Percentiles rank a stretch among this genome's conserved stretches.
Conservation (phyloP, 768 basidiomycete species). For the Tricholoma hemisulphureum region DNA sequence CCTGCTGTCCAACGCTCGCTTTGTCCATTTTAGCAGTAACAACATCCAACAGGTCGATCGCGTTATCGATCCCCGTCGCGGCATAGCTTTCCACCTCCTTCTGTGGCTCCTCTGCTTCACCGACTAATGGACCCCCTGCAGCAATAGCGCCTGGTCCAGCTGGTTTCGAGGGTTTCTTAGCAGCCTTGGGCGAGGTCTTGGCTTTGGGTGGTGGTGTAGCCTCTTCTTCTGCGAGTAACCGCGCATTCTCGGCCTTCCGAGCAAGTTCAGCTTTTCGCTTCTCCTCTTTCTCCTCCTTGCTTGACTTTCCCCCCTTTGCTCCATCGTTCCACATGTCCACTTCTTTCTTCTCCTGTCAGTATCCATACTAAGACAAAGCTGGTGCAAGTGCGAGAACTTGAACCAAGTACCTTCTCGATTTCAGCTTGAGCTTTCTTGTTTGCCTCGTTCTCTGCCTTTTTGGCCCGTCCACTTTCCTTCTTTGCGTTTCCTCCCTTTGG, state of each 20-base stretch:
- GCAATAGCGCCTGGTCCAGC: slow-evolving; percentile 86
- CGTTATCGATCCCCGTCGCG: slow-evolving; percentile 90
- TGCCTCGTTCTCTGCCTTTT: slow-evolving; percentile 88
- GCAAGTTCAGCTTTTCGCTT: slow-evolving; percentile 79
- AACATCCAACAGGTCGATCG: slow-evolving; percentile 82
- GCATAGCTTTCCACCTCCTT: slow-evolving; percentile 63
- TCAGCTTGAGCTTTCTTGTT: slow-evolving; percentile 69
- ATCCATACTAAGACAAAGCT: neutral
- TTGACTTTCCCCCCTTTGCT: slow-evolving; percentile 58
- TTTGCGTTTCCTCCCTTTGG: slow-evolving; percentile 89
- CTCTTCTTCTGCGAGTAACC: slow-evolving; percentile 88
- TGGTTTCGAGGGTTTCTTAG: slow-evolving; percentile 58
- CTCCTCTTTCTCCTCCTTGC: slow-evolving; percentile 72
- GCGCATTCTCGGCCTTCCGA: slow-evolving; percentile 83
- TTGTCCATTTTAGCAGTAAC: slow-evolving; percentile 94
- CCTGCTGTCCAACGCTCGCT: slow-evolving; percentile 83
- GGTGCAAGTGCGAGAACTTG: too few species aligned
- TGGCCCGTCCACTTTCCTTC: slow-evolving; percentile 87
- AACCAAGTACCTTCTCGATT: slow-evolving; percentile 55
- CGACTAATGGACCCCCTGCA: slow-evolving; percentile 56
- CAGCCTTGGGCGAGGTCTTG: slow-evolving; percentile 65
- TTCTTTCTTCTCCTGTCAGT: slow-evolving; percentile 65
- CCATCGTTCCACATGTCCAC: slow-evolving; percentile 64
- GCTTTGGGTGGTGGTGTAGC: slow-evolving; percentile 52
- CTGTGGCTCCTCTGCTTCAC: slow-evolving; percentile 17